phyloP scores from a whole-genome alignment of 495 filamentous ascomycete genomes.

The Talaromyces stipitatus region DNA sequence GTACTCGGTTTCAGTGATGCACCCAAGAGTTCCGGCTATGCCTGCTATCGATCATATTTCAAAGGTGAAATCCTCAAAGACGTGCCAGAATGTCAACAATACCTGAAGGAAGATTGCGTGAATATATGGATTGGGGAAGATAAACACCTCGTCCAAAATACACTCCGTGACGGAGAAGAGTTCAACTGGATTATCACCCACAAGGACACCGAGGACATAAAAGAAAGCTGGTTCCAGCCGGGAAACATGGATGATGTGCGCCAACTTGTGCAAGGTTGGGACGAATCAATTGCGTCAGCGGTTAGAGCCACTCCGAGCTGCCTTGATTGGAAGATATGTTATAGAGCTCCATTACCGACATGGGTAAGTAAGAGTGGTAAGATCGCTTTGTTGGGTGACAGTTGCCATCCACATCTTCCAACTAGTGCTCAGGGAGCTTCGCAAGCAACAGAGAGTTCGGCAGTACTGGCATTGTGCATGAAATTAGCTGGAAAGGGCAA shows the following conservation, averaged over 20 bases:
- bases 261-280: conserved; percentile 22
- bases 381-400: conserved; percentile 40
- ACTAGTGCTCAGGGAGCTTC: conserved; percentile 42
- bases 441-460: conserved; percentile 42
- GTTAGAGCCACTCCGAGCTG: conserved; percentile 40
- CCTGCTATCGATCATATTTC: conserved; percentile 42
- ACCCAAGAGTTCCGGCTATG: conserved; percentile 40
- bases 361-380: conserved; percentile 39
- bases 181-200: conserved; percentile 4
- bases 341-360: conserved; percentile 11
- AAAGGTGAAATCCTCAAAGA: conserved; percentile 30
- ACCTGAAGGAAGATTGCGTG: conserved; percentile 39
- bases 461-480: conserved; percentile 19
- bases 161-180: conserved; percentile 1
- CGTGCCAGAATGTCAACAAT: conserved; percentile 36
- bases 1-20: conserved; percentile 39
- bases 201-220: conserved; percentile 22
- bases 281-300: conserved; percentile 35
- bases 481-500: conserved; percentile 2
- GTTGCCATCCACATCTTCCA: conserved; percentile 40
- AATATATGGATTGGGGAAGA: conserved; percentile 44
- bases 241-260: conserved; percentile 41
- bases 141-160: conserved; percentile 24
- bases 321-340: conserved; percentile 20
- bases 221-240: conserved; percentile 43